Base-by-base conservation (phyloP, 306 rosid genomes). In the Pyrus bretschneideri region DNA sequence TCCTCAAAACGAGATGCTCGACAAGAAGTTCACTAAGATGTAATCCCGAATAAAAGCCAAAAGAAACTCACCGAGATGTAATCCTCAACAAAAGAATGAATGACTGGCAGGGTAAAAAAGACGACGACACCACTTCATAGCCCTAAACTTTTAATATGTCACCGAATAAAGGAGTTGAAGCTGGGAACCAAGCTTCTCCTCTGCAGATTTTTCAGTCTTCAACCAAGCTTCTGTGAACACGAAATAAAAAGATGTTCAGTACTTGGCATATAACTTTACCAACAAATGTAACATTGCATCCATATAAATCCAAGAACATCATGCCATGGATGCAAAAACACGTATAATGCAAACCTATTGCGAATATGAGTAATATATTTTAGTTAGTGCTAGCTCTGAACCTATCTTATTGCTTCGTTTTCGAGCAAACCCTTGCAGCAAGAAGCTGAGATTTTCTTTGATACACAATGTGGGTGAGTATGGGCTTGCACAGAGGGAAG, bases 141-240 rank as follows among this genome's bases (percentile, higher is more conserved):
- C 49, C 65, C 67, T 46, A 31, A 57, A 42, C 66, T 70, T 33
- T 86, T 72, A 90, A 61, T 88, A 90, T 79, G 85, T 81, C 60
- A 90, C 89, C 1, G 90, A 70, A 2, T 89, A 80, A 81, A 90
- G 90, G 45, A 87, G 65, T 75, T 84, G 85, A 14, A 86, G 71
- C 60, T 88, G 92, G 77, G 92, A 65, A n/a, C 82, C 89, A 65
- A 90, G 87, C 73, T 84, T 90, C 73, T 90, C 89, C 2, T 90
- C 90, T 0, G 87, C 88, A 29, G 73, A 46, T 79, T 79, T 84
- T 81, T 90, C 89, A 19, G 92, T 90, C 61, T 83, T 83, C 55
- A 35, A 57, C 82, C 79, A 12, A 89, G 82, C 38, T 5, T 33
- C 8, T 33, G 87, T 33, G 29, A 69, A 45, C 5, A 29, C 2